Evolutionary conservation across 108 stramenopile species (phyloP), one percentile per base, ranked within the genome.

Genomic region (Nannochloropsis oceanica): DNA sequence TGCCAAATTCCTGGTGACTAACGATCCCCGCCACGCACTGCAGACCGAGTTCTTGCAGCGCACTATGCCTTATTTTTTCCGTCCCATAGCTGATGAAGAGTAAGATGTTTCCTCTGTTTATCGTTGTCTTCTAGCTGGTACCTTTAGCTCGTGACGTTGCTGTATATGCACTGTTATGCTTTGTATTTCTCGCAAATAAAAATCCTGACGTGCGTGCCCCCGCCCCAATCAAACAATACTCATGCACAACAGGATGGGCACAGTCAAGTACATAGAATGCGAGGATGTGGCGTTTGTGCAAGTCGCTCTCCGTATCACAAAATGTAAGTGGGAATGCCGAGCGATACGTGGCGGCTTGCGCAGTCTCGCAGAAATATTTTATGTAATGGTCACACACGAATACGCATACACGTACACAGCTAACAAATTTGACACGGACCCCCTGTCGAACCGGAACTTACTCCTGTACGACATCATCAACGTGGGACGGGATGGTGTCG

Each of bases 41-140:
- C 85, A 89, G 79, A 85, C 88, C 14, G 85, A 89, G 82, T 89
- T 89, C 85, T 34, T 89, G 46, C 88, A 89, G 50, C 81, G 88
- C 27, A 89, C 88, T 26, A 44, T 81, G 0, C 88, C 88, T 7
- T 89, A 89, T 85, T 85, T 89, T 43, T 89, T 89, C 43, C 59
- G 59, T 73, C 59, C 59, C 59, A n/a, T 73, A 18, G 59, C 59
- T 2, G 59, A 73, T n/a, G n/a, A 18, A 73, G 59, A 73, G 59
- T 73, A 73, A 18, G 59, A 3, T 34, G 34, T 34, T 34, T 34
- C 34, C 2, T 34, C 34, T 34, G 34, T 34, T 34, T 34, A 34
- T 34, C 5, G 34, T 34, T 5, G 34, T 34, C 34, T 34, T 34
- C 34, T 34, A 34, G 5, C 2, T 34, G 34, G 34, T 34, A 5